These are phyloP conservation scores for Aureobasidium mangrovei DNA, from an alignment of 2,329 filamentous ascomycete genomes.

Conservation along the genomic window DNA sequence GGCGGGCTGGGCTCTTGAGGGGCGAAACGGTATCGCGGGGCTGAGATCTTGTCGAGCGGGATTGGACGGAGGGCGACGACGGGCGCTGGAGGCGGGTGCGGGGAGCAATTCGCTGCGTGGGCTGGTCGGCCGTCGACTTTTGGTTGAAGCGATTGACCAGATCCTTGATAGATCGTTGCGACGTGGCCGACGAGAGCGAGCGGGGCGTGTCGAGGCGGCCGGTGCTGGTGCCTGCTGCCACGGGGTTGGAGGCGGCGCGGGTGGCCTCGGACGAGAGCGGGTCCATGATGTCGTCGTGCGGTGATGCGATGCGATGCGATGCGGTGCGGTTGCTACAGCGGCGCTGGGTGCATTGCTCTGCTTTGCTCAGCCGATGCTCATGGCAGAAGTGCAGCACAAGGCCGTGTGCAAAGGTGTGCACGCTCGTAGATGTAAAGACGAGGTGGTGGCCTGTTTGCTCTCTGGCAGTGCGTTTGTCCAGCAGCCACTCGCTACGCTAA, in stretches of 20 bases:
- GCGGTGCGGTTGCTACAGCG: conserved; percentile 9
- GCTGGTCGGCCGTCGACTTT: conserved; percentile 15
- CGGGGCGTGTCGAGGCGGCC: conserved; percentile 21
- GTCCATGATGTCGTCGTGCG: conserved; percentile 8
- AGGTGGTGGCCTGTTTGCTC: neutral
- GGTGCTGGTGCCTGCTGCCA: neutral
- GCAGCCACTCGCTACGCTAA: neutral
- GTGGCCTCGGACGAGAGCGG: conserved; percentile 3
- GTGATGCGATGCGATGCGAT: neutral
- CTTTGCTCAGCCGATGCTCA: conserved; percentile 13
- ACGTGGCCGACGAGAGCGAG: conserved; percentile 24
- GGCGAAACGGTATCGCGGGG: neutral
- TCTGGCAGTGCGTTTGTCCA: conserved; percentile 4
- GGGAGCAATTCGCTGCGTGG: neutral
- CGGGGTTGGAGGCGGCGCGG: conserved; percentile 13
- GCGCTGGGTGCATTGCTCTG: conserved; percentile 12
- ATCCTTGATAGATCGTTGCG: conserved; percentile 68
- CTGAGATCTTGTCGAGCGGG: neutral
- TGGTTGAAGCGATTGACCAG: conserved; percentile 72
- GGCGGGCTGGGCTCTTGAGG: conserved; percentile 6
- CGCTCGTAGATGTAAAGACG: neutral
- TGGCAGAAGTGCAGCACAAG: conserved; percentile 9
- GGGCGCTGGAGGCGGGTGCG: conserved; percentile 1
- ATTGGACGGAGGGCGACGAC: neutral
- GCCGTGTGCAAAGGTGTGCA: conserved; percentile 11